Evolutionary conservation across 2,329 filamentous ascomycete species (phyloP).

Genomic region (Fusarium multiceps): DNA sequence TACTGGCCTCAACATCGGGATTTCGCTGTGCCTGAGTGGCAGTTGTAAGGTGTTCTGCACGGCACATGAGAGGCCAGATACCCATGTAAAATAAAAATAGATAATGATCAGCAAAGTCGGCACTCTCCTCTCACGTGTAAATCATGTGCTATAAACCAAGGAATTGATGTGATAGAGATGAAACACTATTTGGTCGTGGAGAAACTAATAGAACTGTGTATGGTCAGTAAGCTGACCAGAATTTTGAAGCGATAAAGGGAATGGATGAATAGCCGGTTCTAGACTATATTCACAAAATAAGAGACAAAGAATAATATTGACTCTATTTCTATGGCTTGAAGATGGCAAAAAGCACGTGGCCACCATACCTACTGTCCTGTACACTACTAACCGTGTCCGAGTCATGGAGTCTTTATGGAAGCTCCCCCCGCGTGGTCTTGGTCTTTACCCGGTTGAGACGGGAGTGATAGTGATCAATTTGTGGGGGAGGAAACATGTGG

Average conservation of each 20-base stretch:
- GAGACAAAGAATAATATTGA: not conserved
- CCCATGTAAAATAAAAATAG: not conserved
- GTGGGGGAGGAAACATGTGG: conserved; percentile 32
- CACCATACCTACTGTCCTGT: conserved; percentile 3
- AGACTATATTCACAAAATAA: not conserved
- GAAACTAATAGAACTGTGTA: not conserved
- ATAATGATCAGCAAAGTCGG: conserved; percentile 3
- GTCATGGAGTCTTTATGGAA: conserved; percentile 21
- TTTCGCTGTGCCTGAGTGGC: conserved; percentile 57
- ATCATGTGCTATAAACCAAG: not conserved
- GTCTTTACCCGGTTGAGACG: conserved; percentile 1
- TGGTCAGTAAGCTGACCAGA: not conserved
- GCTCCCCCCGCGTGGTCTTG: conserved; percentile 13
- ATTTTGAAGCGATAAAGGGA: not conserved
- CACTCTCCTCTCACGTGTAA: conserved; percentile 33
- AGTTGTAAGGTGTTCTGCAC: conserved; percentile 45
- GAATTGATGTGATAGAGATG: conserved; percentile 10
- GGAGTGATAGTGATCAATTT: conserved; percentile 2
- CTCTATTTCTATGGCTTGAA: not conserved
- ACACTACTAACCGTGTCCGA: conserved; percentile 8
- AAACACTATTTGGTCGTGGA: conserved; percentile 1
- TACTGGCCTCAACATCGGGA: conserved; percentile 56
- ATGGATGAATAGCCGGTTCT: not conserved
- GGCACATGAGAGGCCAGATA: not conserved
- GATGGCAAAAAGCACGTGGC: conserved; percentile 32